Base-by-base conservation (phyloP, 495 filamentous ascomycete genomes). In the Aspergillus coremiiformis region DNA sequence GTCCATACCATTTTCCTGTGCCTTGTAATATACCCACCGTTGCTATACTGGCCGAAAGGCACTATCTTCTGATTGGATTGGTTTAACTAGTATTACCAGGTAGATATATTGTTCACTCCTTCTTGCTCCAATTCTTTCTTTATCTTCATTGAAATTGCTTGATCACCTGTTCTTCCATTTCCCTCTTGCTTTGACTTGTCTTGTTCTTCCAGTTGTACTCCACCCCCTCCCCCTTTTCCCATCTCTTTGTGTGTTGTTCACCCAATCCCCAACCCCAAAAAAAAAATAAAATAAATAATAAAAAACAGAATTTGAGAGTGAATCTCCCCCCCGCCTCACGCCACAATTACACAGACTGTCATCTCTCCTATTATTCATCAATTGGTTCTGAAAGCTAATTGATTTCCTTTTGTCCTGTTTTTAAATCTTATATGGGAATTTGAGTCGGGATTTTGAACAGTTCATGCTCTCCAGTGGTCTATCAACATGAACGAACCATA, bases 401-500 rank as follows among this genome's bases (percentile, higher is more conserved):
- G 37, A 21, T 41, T 41, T 41, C 10, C 19, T 21, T 17, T 41
- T 41, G 9, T 41, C 11, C 37, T 10, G 21, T 41, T 41, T 10
- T 21, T 41, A 15, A 9, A 10, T 41, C 4, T 11, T 33, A 32
- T 47, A 47, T 47, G 44, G 15, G 29, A 21, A 33, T 12, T 33
- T 33, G 21, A 17, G 27, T 32, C 9, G 11, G 17, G 12, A 47
- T 14, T 22, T 15, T 11, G 27, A 47, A 22, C 29, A 33, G 12
- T 33, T 32, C 39, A 44, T 32, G 27, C 37, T 44, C 24, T 9
- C 6, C 30, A 27, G 17, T 43, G 46, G 30, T 32, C 17, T 22
- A 15, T 47, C 53, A 57, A 29, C 17, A 63, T 63, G 56, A 50
- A 59, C 39, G 48, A 51, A 45, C 60, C 53, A 29, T 63, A 57